Evolutionary conservation across 2,329 filamentous ascomycete genomes (phyloP).

Genomic region (Macrophomina phaseolina): DNA sequence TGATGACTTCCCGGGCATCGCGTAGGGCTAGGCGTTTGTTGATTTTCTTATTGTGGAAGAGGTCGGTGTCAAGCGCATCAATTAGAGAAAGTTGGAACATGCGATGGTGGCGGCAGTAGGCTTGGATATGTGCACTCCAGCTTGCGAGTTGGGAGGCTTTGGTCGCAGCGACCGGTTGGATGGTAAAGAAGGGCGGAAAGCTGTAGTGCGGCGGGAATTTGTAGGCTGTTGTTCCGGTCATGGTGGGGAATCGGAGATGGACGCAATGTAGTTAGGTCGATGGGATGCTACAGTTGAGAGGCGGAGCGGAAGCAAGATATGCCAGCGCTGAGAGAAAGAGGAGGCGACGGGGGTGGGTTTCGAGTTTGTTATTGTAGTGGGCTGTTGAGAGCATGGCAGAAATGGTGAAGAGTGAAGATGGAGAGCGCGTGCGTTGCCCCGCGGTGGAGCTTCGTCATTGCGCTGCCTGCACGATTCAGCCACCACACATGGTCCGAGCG

Average conservation of each 20-base stretch:
- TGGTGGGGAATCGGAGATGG: conserved; percentile 6
- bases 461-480: conserved; percentile 10
- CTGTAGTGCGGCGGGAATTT: conserved; percentile 61
- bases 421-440: conserved; percentile 5
- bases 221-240: conserved; percentile 38
- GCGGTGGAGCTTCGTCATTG: conserved; percentile 18
- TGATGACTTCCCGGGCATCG: conserved; percentile 60
- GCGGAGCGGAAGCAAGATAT: background rate
- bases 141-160: conserved; percentile 73
- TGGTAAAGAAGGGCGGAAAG: conserved; percentile 87
- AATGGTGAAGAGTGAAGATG: background rate
- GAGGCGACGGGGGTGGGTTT: too few species aligned
- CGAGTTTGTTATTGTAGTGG: background rate
- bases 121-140: conserved; percentile 84
- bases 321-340: too few species aligned
- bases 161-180: conserved; percentile 75
- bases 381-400: background rate
- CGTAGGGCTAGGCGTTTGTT: conserved; percentile 55
- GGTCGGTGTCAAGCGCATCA: conserved; percentile 62
- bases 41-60: conserved; percentile 59
- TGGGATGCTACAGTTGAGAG: background rate
- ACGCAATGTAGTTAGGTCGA: too few species aligned
- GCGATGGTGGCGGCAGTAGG: conserved; percentile 80
- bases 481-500: conserved; percentile 2
- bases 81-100: conserved; percentile 76